Base-by-base conservation (phyloP, 2,329 filamentous ascomycete genomes). In the Myotisia sp. region DNA sequence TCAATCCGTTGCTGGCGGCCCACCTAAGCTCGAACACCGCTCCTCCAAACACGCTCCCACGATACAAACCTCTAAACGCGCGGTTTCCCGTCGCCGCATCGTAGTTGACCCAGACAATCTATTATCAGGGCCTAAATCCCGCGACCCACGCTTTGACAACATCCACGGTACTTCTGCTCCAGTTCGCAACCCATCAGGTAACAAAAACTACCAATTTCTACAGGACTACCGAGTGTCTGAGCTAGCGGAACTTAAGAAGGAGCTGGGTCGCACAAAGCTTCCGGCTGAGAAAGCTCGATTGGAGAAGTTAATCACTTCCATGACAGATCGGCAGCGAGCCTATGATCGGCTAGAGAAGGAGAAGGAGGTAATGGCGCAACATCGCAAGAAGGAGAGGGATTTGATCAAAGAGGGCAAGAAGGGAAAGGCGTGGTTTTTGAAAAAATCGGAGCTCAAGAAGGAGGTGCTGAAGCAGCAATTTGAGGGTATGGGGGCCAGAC, bases 381-480 rank as follows among this genome's bases (percentile, higher is more conserved):
- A 95, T 61, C 73, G 79, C 50, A 71, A 71, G 60, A 69, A 76
- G 55, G 90, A 98, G 66, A 85, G 83, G 62, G 79, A 86, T 54
- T 62, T 81, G 40, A 76, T 95, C 33, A 75, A 75, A 48, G 73
- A 92, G 62, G 90, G 90, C 41, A 94, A 94, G 73, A 64, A 64
- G 51, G 54, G 50, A 33, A 74, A 71, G 53, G 87, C 90, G 0
- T 98, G 85, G 62, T 95, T 83, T 59, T 64, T 95, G 48, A 98
- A 98, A 72, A 78, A 77, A 63, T 75, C 76, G 51, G 87, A 94
- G 61, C 73, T 90, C 65, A 92, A 90, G 76, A 84, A 87, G 66
- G 66, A 78, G 57, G 66, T 85, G 37, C 63, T 94, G 42, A 65
- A 81, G 51, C 77, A 90, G 48, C 74, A 79, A 53, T 94, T 81